Evolutionary conservation across 768 basidiomycete genomes (phyloP).

Genomic region (Calocera viscosa): DNA sequence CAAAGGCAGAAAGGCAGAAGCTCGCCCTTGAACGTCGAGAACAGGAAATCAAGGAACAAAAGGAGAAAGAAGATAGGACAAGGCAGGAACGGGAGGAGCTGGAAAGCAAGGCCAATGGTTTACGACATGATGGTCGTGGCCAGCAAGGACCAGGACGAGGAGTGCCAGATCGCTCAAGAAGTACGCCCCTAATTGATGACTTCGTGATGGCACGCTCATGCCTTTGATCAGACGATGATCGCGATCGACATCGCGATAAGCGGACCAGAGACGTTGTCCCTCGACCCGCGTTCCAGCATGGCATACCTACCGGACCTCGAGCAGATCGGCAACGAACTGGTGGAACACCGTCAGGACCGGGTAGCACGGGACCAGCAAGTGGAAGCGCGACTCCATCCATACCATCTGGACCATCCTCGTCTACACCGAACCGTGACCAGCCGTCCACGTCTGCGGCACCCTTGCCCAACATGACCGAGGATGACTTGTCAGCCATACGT

Average conservation of each 20-base stretch:
- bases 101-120: slow-evolving; percentile 61
- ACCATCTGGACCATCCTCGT: slow-evolving; percentile 34
- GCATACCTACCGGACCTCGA: slow-evolving; percentile 71
- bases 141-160: slow-evolving; percentile 30
- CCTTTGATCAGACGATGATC: slow-evolving; percentile 29
- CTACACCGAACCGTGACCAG: slow-evolving; percentile 29
- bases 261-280: slow-evolving; percentile 27
- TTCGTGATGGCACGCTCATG: not conserved
- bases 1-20: slow-evolving; percentile 81
- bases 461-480: slow-evolving; percentile 61
- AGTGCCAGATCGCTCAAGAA: slow-evolving; percentile 33
- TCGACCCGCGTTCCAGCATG: slow-evolving; percentile 41
- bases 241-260: slow-evolving; percentile 29
- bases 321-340: slow-evolving; percentile 46
- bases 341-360: slow-evolving; percentile 25
- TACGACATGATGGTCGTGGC: slow-evolving; percentile 36
- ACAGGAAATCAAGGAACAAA: slow-evolving; percentile 66
- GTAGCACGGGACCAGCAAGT: slow-evolving; percentile 16
- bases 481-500: slow-evolving; percentile 69
- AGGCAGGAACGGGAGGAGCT: slow-evolving; percentile 53
- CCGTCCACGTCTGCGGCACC: slow-evolving; percentile 33
- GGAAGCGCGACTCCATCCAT: slow-evolving; percentile 28
- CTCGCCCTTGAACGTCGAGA: slow-evolving; percentile 79
- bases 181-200: not conserved
- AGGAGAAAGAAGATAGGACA: slow-evolving; percentile 48